Percentiles rank a stretch among this genome's conserved stretches.
Evolutionary conservation across 2,329 filamentous ascomycete species (phyloP).

Genomic region (Diaporthe sp.): DNA sequence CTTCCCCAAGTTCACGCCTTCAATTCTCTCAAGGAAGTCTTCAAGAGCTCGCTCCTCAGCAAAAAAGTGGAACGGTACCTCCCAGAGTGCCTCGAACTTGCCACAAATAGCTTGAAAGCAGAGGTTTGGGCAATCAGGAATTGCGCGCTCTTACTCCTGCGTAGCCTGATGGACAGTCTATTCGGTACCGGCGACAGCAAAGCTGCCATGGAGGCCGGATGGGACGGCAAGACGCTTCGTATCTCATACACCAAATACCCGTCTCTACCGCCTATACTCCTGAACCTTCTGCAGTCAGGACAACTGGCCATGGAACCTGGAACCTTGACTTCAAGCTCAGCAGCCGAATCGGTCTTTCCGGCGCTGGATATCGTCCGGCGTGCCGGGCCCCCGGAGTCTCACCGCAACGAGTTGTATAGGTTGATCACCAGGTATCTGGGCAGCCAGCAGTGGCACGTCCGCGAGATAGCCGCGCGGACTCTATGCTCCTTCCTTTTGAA

Average conservation of each 20-base stretch:
- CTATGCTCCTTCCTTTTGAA: constrained; percentile 74
- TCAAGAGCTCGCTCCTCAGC: constrained; percentile 84
- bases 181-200: constrained; percentile 84
- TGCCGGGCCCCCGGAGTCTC: constrained; percentile 73
- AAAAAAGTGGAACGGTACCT: constrained; percentile 81
- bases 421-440: constrained; percentile 74
- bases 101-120: constrained; percentile 83
- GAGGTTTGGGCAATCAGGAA: constrained; percentile 96
- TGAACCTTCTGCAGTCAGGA: constrained; percentile 71
- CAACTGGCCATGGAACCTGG: constrained; percentile 58
- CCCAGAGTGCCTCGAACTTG: constrained; percentile 81
- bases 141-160: constrained; percentile 89
- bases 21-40: constrained; percentile 93
- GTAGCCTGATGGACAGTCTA: constrained; percentile 84
- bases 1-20: constrained; percentile 94
- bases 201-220: constrained; percentile 69
- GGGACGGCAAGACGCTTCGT: constrained; percentile 74
- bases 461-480: constrained; percentile 84
- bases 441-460: constrained; percentile 83
- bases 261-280: constrained; percentile 73
- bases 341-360: constrained; percentile 83
- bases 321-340: constrained; percentile 48
- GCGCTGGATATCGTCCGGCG: constrained; percentile 85
- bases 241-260: constrained; percentile 80
- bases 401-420: constrained; percentile 67